Conservation (phyloP, 1,139 yeast genomes). For the Geotrichum carabidarum region DNA sequence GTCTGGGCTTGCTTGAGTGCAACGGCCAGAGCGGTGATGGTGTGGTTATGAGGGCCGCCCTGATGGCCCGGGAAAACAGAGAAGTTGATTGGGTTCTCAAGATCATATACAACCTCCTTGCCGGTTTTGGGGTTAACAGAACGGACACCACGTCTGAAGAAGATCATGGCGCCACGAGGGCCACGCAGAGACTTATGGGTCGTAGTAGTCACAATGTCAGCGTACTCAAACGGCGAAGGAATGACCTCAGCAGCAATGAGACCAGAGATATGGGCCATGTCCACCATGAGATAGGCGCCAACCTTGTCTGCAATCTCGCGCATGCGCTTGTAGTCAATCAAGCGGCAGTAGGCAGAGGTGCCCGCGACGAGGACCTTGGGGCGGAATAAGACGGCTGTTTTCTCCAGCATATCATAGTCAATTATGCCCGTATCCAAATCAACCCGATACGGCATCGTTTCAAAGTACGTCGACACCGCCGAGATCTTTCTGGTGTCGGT, state of each 20-base stretch:
- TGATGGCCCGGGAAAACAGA: constrained; percentile 98
- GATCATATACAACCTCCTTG: constrained; percentile 77
- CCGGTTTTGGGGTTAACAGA: constrained; percentile 75
- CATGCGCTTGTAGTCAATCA: constrained; percentile 86
- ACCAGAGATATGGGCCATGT: constrained; percentile 97
- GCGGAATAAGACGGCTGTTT: constrained; percentile 79
- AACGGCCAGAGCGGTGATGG: constrained; percentile 90
- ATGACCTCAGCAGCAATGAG: constrained; percentile 89
- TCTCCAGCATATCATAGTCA: constrained; percentile 83
- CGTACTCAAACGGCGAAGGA: constrained; percentile 86
- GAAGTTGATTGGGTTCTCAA: constrained; percentile 86
- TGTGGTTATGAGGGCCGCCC: constrained; percentile 98
- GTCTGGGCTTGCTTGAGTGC: constrained; percentile 85
- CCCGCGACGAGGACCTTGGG: constrained; percentile 96
- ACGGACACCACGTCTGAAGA: constrained; percentile 87
- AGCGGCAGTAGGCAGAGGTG: constrained; percentile 90
- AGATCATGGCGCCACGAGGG: constrained; percentile 98
- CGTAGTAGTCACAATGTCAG: constrained; percentile 95
- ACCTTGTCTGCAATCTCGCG: constrained; percentile 84
- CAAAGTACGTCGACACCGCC: constrained; percentile 86
- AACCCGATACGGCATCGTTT: constrained; percentile 93
- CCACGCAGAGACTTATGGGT: constrained; percentile 97
- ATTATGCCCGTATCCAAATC: constrained; percentile 80
- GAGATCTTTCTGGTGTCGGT: constrained; percentile 84
- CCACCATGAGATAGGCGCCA: constrained; percentile 85